phyloP scores from a whole-genome alignment of 805 yeast genomes.

The Cyberlindnera nakhonratchasimensis region DNA sequence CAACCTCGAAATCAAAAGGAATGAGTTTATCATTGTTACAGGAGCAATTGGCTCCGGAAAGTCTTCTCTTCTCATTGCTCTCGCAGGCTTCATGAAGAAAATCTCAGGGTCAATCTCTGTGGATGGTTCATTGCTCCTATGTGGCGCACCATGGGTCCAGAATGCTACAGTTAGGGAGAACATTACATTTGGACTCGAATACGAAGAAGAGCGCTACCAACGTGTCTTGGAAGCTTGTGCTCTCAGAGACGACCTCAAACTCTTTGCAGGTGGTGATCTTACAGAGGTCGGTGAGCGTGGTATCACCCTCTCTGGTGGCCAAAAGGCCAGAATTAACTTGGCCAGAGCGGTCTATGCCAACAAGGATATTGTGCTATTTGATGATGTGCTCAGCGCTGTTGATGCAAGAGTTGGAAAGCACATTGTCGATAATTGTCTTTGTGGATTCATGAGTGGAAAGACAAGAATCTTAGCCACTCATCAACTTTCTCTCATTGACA shows the following conservation, averaged over 20 bases:
- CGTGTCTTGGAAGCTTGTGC: slow-evolving; percentile 58
- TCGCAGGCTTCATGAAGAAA: slow-evolving; percentile 63
- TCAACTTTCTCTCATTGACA: slow-evolving; percentile 59
- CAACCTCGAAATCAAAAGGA: slow-evolving; percentile 39
- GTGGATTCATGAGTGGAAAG: slow-evolving; percentile 45
- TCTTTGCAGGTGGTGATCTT: slow-evolving; percentile 61
- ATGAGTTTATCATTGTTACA: slow-evolving; percentile 70
- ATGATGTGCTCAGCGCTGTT: slow-evolving; percentile 74
- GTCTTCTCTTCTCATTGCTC: slow-evolving; percentile 61
- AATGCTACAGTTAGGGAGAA: slow-evolving; percentile 69
- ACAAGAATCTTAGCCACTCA: slow-evolving; percentile 77
- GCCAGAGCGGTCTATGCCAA: slow-evolving; percentile 70
- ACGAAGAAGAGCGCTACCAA: slow-evolving; percentile 47
- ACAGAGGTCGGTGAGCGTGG: slow-evolving; percentile 79
- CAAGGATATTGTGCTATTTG: slow-evolving; percentile 59
- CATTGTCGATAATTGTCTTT: slow-evolving; percentile 57
- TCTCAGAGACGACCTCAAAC: slow-evolving; percentile 51
- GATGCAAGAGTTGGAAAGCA: slow-evolving; percentile 76
- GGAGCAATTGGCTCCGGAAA: slow-evolving; percentile 81
- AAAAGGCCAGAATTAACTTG: slow-evolving; percentile 66
- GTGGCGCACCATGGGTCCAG: slow-evolving; percentile 70
- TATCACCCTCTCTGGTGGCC: slow-evolving; percentile 75
- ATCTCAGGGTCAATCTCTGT: slow-evolving; percentile 45
- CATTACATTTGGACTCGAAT: slow-evolving; percentile 54
- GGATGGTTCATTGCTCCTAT: slow-evolving; percentile 45